phyloP scores from a whole-genome alignment of 73 alveolate species.

The Tetrahymena malaccensis region DNA sequence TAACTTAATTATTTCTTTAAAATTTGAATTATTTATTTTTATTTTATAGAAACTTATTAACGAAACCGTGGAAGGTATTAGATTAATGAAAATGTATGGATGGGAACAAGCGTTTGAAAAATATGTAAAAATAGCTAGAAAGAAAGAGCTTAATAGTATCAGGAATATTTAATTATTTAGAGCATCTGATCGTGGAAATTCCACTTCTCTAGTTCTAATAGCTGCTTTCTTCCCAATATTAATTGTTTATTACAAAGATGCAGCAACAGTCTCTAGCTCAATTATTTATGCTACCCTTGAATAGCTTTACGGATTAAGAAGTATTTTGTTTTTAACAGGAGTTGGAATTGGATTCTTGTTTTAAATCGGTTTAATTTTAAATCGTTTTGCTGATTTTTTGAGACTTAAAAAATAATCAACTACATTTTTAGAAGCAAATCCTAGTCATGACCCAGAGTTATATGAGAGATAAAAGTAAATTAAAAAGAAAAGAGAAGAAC shows the following conservation, averaged over 20 bases:
- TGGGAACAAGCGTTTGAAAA: slow-evolving; percentile 37
- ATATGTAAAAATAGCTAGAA: background rate
- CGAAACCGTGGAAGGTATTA: slow-evolving; percentile 40
- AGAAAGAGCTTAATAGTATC: background rate
- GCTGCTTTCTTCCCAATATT: background rate
- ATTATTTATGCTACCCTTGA: background rate
- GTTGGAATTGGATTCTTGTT: background rate
- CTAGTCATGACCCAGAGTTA: background rate
- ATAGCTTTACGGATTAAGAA: background rate
- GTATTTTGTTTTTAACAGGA: background rate
- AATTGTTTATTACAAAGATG: background rate
- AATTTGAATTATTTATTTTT: background rate
- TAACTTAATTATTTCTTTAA: background rate
- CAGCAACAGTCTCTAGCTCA: background rate
- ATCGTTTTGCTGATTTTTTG: background rate
- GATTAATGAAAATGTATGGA: slow-evolving; percentile 39
- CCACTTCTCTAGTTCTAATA: background rate
- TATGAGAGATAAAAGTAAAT: background rate
- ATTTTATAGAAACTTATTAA: background rate
- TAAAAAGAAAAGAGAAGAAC: background rate
- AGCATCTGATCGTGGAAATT: background rate
- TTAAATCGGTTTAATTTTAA: background rate
- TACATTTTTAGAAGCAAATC: background rate
- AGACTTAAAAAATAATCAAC: background rate
- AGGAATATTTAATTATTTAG: background rate